Base-by-base conservation (phyloP, 306 rosid genomes). In the Canavalia gladiata region DNA sequence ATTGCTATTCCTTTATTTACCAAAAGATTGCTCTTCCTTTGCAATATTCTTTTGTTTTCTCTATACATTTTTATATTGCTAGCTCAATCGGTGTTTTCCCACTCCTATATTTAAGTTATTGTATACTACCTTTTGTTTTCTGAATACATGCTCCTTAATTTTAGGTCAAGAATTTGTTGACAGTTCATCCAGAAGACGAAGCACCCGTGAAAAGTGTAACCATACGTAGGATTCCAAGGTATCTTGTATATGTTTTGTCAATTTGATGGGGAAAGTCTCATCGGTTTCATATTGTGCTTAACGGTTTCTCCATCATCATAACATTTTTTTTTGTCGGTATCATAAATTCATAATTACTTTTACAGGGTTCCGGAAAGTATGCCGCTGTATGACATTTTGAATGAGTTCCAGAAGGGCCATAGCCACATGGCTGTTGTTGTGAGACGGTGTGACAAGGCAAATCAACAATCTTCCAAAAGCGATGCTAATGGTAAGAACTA, bases 371-470 rank as follows among this genome's bases (percentile, higher is more conserved):
- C 87, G n/a, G 98, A 93, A 84, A 87, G 87, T 63, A 71, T 96
- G 88, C 98, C 99, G 8, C 88, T 96, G 74, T 96, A 96, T 87
- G 97, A 96, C 88, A 92, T 95, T 80, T 79, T 95, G 84, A 96
- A 96, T 70, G 98, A 96, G 91, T 96, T 96, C 72, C 99, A 96
- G 89, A 93, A 96, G 78, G 99, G 99, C 70, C 99, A 96, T 37
- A 96, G 99, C 82, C 99, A 96, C 88, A 93, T 96, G 99, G 99
- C 99, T 18, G 87, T 91, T 60, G 94, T 96, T 70, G 84, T 92
- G 33, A 87, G 89, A 70, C 84, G n/a, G 49, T 65, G 58, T 79
- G 89, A 84, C 81, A 87, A 81, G 81, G 70, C 63, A 37, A 75
- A 10, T 8, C 86, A 81, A 65, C 87, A 76, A 9, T 52, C 87